Evolutionary conservation across 345 rosid species (phyloP), one percentile per base, ranked within the genome.

Genomic region (Mallotus nudiflorus): DNA sequence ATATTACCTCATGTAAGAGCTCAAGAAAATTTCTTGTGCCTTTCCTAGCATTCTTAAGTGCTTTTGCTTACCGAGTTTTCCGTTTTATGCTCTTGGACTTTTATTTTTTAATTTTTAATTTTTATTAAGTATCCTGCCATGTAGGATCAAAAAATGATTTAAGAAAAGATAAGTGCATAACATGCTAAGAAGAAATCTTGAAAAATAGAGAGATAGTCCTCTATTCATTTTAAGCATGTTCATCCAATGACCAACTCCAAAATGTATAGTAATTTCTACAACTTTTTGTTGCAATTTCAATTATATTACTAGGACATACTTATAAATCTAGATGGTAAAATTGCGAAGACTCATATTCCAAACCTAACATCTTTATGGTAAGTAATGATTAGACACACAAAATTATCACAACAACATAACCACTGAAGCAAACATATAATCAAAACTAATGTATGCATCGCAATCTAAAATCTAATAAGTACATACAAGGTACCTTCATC

Each of bases 51-150:
- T 87, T 86, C 73, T 92, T 94, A 48, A 95, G 94, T 1, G 97
- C 99, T 79, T 90, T 92, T 12, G 99, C 94, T 76, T 95, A 97
- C 31, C 97, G 91, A n/a, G 98, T 92, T 81, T 89, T 90, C 20
- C 93, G 89, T 68, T 85, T 90, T 22, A 89, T 82, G 76, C 99
- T 83, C 63, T 90, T 92, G 3, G 77, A 73, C 62, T 85, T 89
- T 85, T 77, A 90, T 89, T 83, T 92, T 77, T 90, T n/a, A n/a
- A n/a, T n/a, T n/a, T n/a, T n/a, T n/a, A n/a, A n/a, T n/a, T n/a
- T n/a, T n/a, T n/a, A n/a, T 97, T 56, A 63, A 40, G 77, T 85
- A 95, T 37, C 82, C 98, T 92, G 79, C 73, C 72, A 49, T 39
- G 25, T 11, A 53, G 12, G 11, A 69, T 54, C 73, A 71, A 35